phyloP scores from a whole-genome alignment of 768 basidiomycete species.

The Psilocybe azurescens region DNA sequence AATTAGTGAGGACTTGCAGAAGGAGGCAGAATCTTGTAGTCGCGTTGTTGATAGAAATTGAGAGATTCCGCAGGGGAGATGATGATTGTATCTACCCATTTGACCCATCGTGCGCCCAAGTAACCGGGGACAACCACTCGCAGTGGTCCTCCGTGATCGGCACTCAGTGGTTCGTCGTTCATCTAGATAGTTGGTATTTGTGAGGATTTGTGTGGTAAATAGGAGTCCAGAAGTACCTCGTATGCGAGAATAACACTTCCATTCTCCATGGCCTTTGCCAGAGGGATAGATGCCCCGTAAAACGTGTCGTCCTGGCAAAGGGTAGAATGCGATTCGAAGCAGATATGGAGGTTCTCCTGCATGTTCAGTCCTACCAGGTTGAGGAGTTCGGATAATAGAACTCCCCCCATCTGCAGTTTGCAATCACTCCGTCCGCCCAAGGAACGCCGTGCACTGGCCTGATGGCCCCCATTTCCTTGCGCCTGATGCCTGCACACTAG shows the following conservation, averaged over 20 bases:
- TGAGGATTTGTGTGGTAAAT: neutral
- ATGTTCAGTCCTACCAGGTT: constrained; percentile 42
- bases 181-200: constrained; percentile 45
- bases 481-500: constrained; percentile 71
- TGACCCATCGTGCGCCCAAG: constrained; percentile 75
- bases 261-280: constrained; percentile 53
- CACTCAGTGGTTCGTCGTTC: constrained; percentile 62
- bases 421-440: constrained; percentile 74
- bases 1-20: constrained; percentile 34
- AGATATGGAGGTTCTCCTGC: constrained; percentile 50
- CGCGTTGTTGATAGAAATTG: constrained; percentile 75
- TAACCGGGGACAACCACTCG: constrained; percentile 73
- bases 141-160: constrained; percentile 70
- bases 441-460: constrained; percentile 64
- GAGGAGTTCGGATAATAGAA: constrained; percentile 61
- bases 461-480: constrained; percentile 65
- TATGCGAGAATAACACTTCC: constrained; percentile 66
- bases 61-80: constrained; percentile 60
- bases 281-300: constrained; percentile 68
- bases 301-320: constrained; percentile 64
- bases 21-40: constrained; percentile 70
- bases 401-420: constrained; percentile 73
- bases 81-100: constrained; percentile 71
- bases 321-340: constrained; percentile 65
- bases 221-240: constrained; percentile 44